Evolutionary conservation across 768 basidiomycete genomes (phyloP).

Genomic region (Russula emetica): DNA sequence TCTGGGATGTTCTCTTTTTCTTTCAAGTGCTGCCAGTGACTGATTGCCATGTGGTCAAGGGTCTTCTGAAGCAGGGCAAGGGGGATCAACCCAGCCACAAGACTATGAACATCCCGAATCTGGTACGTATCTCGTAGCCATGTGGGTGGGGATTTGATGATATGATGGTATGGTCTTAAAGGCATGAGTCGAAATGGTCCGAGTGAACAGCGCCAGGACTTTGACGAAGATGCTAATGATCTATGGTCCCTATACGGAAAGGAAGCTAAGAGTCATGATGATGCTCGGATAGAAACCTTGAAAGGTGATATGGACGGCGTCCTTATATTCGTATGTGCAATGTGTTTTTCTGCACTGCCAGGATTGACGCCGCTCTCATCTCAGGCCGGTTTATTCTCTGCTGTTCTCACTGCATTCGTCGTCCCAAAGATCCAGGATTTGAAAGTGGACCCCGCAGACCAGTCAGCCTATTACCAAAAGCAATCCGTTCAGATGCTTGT

Average conservation of each 20-base stretch:
- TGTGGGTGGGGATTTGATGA: not conserved
- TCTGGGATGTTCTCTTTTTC: not conserved
- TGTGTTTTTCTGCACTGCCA: not conserved
- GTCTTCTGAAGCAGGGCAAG: not conserved
- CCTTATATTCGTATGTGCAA: not conserved
- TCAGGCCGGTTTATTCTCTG: constrained; percentile 24
- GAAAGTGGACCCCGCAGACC: constrained; percentile 7
- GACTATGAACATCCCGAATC: not conserved
- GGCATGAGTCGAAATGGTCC: not conserved
- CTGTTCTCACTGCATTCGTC: constrained; percentile 15
- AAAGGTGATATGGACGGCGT: not conserved
- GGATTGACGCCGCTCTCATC: not conserved
- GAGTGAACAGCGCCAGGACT: not conserved
- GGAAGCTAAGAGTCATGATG: not conserved
- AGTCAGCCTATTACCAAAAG: not conserved
- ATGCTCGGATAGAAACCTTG: not conserved
- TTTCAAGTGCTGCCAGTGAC: not conserved
- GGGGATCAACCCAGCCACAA: not conserved
- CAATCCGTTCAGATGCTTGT: constrained; percentile 12
- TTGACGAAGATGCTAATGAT: constrained; percentile 6
- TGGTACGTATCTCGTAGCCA: not conserved
- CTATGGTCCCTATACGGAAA: constrained; percentile 10
- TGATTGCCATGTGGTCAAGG: not conserved
- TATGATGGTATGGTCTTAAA: not conserved
- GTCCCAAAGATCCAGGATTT: constrained; percentile 7